Conservation (phyloP, 495 filamentous ascomycete species). For the Neurospora terricola region DNA sequence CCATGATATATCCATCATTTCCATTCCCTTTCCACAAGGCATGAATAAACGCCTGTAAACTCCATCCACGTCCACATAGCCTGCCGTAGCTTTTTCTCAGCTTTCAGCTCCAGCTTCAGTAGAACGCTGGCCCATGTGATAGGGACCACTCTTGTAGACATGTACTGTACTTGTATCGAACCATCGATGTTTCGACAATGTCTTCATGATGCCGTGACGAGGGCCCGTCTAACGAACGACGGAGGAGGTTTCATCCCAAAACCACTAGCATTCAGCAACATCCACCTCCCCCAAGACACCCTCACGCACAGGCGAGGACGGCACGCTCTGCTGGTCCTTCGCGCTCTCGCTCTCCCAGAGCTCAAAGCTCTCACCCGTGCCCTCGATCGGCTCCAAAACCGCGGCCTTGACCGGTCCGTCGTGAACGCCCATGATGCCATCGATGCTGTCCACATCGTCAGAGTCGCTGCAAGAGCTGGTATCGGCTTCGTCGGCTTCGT, state of each 20-base stretch:
- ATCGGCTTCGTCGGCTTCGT: slow-evolving; percentile 6
- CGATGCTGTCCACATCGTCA: slow-evolving; percentile 20
- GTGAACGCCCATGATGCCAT: slow-evolving; percentile 40
- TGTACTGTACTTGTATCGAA: background rate
- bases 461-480: slow-evolving; percentile 1
- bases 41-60: background rate
- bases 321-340: slow-evolving; percentile 35
- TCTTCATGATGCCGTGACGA: too few species aligned
- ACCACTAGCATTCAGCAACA: background rate
- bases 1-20: background rate
- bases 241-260: background rate
- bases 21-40: background rate
- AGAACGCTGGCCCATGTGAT: background rate
- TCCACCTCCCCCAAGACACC: background rate
- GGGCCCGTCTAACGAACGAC: background rate
- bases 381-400: slow-evolving; percentile 40
- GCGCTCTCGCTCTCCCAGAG: slow-evolving; percentile 57
- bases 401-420: slow-evolving; percentile 29
- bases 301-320: slow-evolving; percentile 13
- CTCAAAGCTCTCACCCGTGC: slow-evolving; percentile 45
- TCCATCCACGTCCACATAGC: background rate
- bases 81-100: background rate
- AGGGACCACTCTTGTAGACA: background rate
- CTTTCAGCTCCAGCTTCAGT: background rate
- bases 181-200: too few species aligned